Conservation (phyloP, 2,329 filamentous ascomycete genomes). For the Botrytis medusae region DNA sequence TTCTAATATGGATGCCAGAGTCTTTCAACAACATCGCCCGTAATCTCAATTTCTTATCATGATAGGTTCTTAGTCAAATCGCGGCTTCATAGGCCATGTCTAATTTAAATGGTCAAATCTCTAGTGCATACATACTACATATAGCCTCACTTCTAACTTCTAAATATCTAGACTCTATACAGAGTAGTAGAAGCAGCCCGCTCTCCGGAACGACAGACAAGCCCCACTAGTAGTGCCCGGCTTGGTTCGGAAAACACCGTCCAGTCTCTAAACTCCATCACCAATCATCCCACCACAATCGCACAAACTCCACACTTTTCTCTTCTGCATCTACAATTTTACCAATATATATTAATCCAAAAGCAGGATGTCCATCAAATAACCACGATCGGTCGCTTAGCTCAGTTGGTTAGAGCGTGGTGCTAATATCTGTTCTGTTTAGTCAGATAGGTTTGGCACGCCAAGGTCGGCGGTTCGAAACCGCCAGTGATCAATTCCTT, state of each 20-base stretch:
- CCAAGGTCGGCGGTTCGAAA: not conserved
- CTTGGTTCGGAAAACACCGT: not conserved
- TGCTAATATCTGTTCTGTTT: not conserved
- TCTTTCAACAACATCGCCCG: no score
- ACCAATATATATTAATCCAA: accelerated
- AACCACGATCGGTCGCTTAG: constrained; percentile 3
- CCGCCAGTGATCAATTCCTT: not conserved
- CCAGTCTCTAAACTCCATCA: not conserved
- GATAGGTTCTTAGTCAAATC: not conserved
- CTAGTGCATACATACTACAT: not conserved
- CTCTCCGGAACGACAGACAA: not conserved
- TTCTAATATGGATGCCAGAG: not conserved
- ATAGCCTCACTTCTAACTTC: not conserved
- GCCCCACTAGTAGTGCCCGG: not conserved
- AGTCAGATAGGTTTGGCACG: not conserved
- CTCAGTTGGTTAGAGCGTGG: constrained; percentile 20
- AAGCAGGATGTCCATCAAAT: accelerated
- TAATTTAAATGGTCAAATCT: not conserved
- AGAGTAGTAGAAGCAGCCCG: not conserved
- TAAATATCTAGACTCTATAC: not conserved
- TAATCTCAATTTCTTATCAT: not conserved
- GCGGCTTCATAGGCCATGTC: not conserved
- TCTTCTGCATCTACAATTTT: accelerated
- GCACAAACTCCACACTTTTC: not conserved
- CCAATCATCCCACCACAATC: not conserved